Conservation (phyloP, 1,284 basidiomycete genomes). For the Fomitopsis schrenkii region DNA sequence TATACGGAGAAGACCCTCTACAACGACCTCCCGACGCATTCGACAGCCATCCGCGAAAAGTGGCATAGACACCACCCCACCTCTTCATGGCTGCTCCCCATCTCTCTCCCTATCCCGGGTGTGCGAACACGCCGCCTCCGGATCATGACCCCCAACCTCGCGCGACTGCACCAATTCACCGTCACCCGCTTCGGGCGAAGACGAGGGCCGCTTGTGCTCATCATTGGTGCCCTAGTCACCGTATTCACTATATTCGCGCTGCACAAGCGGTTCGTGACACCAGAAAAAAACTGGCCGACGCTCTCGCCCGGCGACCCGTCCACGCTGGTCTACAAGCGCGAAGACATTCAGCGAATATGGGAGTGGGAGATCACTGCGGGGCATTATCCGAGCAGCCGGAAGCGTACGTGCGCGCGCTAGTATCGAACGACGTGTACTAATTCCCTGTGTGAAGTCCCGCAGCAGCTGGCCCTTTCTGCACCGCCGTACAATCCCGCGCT, state of each 20-base stretch:
- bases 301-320: slow-evolving; percentile 63
- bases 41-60: slow-evolving; percentile 68
- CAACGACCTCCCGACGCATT: slow-evolving; percentile 53
- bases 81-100: slow-evolving; percentile 53
- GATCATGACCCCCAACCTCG: slow-evolving; percentile 60
- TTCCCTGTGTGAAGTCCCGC: slow-evolving; percentile 54
- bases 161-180: slow-evolving; percentile 53
- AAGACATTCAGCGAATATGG: slow-evolving; percentile 86
- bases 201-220: slow-evolving; percentile 46
- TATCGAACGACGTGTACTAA: not conserved
- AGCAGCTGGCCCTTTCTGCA: slow-evolving; percentile 55
- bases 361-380: slow-evolving; percentile 90
- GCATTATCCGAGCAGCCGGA: slow-evolving; percentile 80
- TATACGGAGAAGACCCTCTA: slow-evolving; percentile 41
- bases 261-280: slow-evolving; percentile 50
- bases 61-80: slow-evolving; percentile 45
- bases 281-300: slow-evolving; percentile 63
- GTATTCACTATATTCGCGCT: slow-evolving; percentile 56
- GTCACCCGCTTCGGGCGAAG: slow-evolving; percentile 56
- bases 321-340: slow-evolving; percentile 72
- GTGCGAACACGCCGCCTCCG: slow-evolving; percentile 49
- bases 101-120: slow-evolving; percentile 59
- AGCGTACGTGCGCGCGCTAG: slow-evolving; percentile 47
- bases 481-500: slow-evolving; percentile 70
- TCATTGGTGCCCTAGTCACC: slow-evolving; percentile 43